These are phyloP conservation scores for Phyllosticta ampelicida DNA, from an alignment of 2,329 filamentous ascomycete genomes.

Conservation along the genomic window DNA sequence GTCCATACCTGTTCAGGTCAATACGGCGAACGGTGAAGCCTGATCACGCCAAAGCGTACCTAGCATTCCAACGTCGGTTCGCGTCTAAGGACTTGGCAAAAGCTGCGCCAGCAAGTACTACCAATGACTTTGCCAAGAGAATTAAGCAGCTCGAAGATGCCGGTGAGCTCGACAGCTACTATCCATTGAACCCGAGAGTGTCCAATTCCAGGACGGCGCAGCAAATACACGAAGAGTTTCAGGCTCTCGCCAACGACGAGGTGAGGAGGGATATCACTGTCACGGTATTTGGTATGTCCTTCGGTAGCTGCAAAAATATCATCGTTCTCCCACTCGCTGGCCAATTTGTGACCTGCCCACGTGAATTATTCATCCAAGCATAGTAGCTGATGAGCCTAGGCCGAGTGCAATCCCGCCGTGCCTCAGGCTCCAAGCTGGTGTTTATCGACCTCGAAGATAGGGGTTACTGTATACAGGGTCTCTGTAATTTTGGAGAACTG, in stretches of 20 bases:
- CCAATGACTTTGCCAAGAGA: slow-evolving; percentile 38
- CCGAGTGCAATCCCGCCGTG: slow-evolving; percentile 61
- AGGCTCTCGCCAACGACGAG: slow-evolving; percentile 18
- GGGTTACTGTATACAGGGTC: slow-evolving; percentile 61
- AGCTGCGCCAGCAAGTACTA: neutral
- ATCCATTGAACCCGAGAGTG: slow-evolving; percentile 33
- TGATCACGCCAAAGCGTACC: slow-evolving; percentile 34
- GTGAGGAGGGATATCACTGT: slow-evolving; percentile 20
- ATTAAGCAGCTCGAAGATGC: slow-evolving; percentile 41
- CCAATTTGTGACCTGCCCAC: neutral
- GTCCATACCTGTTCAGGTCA: slow-evolving; percentile 42
- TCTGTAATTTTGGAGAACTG: slow-evolving; percentile 55
- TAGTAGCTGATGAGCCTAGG: slow-evolving; percentile 40
- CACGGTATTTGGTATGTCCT: slow-evolving; percentile 25
- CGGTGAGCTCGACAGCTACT: slow-evolving; percentile 40
- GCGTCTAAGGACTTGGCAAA: slow-evolving; percentile 11
- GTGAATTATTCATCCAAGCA: neutral
- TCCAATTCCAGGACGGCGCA: slow-evolving; percentile 13
- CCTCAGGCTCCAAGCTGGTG: slow-evolving; percentile 64
- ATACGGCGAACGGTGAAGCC: slow-evolving; percentile 19
- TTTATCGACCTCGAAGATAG: slow-evolving; percentile 75
- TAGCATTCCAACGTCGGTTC: slow-evolving; percentile 27
- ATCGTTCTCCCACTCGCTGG: neutral
- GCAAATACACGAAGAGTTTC: slow-evolving; percentile 19
- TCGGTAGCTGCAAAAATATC: neutral